Conservation (phyloP, 371 early-diverging fungal genomes). For the Mucor velutinosus region DNA sequence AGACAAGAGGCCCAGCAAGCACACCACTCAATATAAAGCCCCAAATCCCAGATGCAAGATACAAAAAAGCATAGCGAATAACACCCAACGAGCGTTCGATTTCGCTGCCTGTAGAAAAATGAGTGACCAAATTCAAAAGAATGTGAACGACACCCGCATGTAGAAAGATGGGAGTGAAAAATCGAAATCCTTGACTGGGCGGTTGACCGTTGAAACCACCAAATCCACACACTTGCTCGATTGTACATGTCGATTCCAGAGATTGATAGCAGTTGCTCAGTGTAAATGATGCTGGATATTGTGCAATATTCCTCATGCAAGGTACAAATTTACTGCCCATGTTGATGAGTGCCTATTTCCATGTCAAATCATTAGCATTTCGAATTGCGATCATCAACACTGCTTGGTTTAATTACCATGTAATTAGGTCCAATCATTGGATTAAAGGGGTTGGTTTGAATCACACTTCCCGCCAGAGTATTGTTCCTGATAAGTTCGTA, state of each 20-base stretch:
- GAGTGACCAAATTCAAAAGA: constrained; percentile 68
- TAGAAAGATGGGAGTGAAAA: constrained; percentile 75
- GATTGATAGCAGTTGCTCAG: constrained; percentile 19
- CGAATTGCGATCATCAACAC: neutral
- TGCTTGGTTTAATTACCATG: constrained; percentile 17
- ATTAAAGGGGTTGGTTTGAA: constrained; percentile 44
- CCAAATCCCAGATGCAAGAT: constrained; percentile 67
- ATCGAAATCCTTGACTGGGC: constrained; percentile 77
- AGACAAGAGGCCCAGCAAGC: constrained; percentile 46
- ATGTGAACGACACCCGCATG: constrained; percentile 83
- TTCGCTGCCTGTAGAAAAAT: constrained; percentile 62
- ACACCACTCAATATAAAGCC: constrained; percentile 79
- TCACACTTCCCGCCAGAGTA: constrained; percentile 15
- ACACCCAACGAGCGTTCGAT: constrained; percentile 74
- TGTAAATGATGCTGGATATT: constrained; percentile 4
- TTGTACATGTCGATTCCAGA: constrained; percentile 26
- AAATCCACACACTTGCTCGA: constrained; percentile 53
- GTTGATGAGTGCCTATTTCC: constrained; percentile 33
- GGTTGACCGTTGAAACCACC: constrained; percentile 37
- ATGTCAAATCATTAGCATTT: neutral
- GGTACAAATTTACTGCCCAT: constrained; percentile 56
- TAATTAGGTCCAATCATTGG: constrained; percentile 56
- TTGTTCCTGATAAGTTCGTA: constrained; percentile 45
- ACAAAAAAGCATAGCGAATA: constrained; percentile 41
- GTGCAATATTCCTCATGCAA: constrained; percentile 45